Conservation (phyloP, 176 grass and related monocot genomes). For the Triticum aestivum region IWGSC_CS_RefSeq_v2.1 NC_057811.1:455093747-455094246, state of each 20-base stretch:
- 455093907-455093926: slow-evolving; percentile 2
- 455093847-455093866: slow-evolving; percentile 51
- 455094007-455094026: neutral
- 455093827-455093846: slow-evolving; percentile 45
- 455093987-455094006: neutral
- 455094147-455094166: neutral
- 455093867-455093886: slow-evolving; percentile 31
- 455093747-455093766: slow-evolving; percentile 52
- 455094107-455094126: slow-evolving; percentile 46
- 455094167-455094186: slow-evolving; percentile 60
- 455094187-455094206: slow-evolving; percentile 40
- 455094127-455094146: neutral
- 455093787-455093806: slow-evolving; percentile 63
- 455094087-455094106: slow-evolving; percentile 54
- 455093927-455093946: slow-evolving; percentile 40
- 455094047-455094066: slow-evolving; percentile 32
- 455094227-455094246: neutral
- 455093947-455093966: slow-evolving; percentile 60
- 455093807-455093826: slow-evolving; percentile 29
- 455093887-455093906: slow-evolving; percentile 20
- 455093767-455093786: slow-evolving; percentile 61
- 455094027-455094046: slow-evolving; percentile 36
- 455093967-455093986: slow-evolving; percentile 29
- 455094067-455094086: neutral
- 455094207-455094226: slow-evolving; percentile 43